These are phyloP conservation scores for Aciculosporium take DNA, from an alignment of 2,329 filamentous ascomycete genomes.

Conservation along the genomic window DNA sequence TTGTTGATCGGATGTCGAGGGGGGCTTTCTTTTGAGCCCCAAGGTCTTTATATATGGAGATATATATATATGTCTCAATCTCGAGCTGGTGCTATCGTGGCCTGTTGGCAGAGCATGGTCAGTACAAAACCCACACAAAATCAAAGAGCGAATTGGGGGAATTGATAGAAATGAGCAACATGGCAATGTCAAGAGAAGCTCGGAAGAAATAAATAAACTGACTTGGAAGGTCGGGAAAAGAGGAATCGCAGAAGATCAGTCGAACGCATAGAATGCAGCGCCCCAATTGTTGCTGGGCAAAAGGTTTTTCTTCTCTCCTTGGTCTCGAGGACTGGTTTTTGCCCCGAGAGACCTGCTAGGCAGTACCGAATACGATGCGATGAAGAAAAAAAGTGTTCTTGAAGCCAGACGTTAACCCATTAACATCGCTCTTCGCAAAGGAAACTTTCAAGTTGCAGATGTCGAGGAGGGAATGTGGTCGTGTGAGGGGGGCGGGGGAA, in stretches of 20 bases:
- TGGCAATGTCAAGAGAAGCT: conserved; percentile 2
- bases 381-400: neutral
- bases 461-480: neutral
- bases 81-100: conserved; percentile 43
- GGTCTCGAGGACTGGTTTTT: neutral
- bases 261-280: conserved; percentile 62
- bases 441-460: neutral
- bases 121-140: too few species aligned
- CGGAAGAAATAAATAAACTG: conserved; percentile 23
- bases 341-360: conserved; percentile 2
- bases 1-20: neutral
- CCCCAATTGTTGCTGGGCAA: neutral
- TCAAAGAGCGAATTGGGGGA: neutral
- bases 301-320: neutral
- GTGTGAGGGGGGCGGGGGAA: neutral
- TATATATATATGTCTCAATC: conserved; percentile 3
- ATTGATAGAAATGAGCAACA: neutral
- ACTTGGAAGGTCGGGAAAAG: conserved; percentile 82
- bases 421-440: neutral
- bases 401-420: neutral
- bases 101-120: conserved; percentile 19
- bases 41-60: neutral
- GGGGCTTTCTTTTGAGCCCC: neutral
- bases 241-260: conserved; percentile 85
- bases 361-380: neutral